Evolutionary conservation across 495 filamentous ascomycete species (phyloP).

Genomic region (Physcia stellaris): DNA sequence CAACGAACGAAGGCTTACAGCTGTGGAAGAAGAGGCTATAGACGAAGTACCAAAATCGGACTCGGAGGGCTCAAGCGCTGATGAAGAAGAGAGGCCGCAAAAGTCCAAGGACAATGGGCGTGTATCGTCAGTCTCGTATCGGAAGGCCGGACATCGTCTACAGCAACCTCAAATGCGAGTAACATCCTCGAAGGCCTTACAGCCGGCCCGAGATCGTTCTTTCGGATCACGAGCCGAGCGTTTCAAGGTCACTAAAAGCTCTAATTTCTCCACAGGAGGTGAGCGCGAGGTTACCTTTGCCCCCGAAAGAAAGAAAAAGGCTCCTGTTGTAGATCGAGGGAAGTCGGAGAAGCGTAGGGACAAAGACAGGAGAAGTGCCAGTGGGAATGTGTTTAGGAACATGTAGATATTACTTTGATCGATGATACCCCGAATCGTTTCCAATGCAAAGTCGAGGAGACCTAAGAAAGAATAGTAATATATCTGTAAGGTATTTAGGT

Average conservation of each 20-base stretch:
- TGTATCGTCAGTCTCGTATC: slow-evolving; percentile 52
- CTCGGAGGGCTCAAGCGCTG: slow-evolving; percentile 24
- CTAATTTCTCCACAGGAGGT: slow-evolving; percentile 49
- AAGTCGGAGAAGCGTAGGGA: slow-evolving; percentile 21
- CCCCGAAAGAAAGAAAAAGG: slow-evolving; percentile 44
- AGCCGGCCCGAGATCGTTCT: slow-evolving; percentile 38
- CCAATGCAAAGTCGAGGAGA: too few relatives aligned
- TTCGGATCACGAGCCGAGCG: slow-evolving; percentile 56
- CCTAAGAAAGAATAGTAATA: too few relatives aligned
- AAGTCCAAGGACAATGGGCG: slow-evolving; percentile 33
- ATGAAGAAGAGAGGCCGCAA: slow-evolving; percentile 31
- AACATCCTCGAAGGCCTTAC: slow-evolving; percentile 33
- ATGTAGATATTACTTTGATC: too few relatives aligned
- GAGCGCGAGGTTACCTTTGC: slow-evolving; percentile 81
- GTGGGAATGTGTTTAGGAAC: slow-evolving; percentile 37
- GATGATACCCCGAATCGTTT: too few relatives aligned
- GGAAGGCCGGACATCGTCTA: slow-evolving; percentile 40
- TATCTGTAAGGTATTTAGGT: too few relatives aligned
- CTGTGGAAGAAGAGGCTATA: slow-evolving; percentile 51
- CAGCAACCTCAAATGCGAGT: slow-evolving; percentile 44
- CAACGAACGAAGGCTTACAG: slow-evolving; percentile 45
- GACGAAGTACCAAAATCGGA: slow-evolving; percentile 33
- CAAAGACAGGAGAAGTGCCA: slow-evolving; percentile 38
- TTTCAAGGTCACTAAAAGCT: slow-evolving; percentile 30
- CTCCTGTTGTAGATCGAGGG: slow-evolving; percentile 5